Evolutionary conservation across 2,329 filamentous ascomycete species (phyloP), one percentile per base, ranked within the genome.

Genomic region (Aureobasidium leucospermi): DNA sequence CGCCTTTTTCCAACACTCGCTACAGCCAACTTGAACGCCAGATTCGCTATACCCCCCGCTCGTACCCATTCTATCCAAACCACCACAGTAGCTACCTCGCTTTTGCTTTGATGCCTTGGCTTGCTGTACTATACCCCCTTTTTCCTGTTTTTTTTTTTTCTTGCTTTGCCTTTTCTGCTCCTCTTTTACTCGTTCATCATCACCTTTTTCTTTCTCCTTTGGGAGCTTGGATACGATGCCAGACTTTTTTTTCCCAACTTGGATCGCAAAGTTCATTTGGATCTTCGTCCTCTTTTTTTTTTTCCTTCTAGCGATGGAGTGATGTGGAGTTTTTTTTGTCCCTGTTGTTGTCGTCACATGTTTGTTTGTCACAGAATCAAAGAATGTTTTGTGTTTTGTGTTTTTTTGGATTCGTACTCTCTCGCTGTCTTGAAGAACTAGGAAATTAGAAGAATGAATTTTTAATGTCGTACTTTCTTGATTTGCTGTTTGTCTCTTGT

Each of bases 1-100:
- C 16, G 11, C 39, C 39, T 38, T 38, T 38, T 38, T 38, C 15
- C n/a, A 6, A 41, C 38, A 19, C 49, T 52, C 49, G 34, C 23
- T 51, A 28, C 47, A 49, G 49, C 49, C 49, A 52, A 41, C 49
- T 52, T 49, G 49, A 52, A 52, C 34, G 36, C 34, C 49, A 52
- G 49, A 52, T 28, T 52, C 49, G 49, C 16, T 55, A 55, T 55
- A 55, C 51, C 51, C 51, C 51, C 19, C 23, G 16, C 38, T 16
- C 49, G 36, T 38, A 15, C n/a, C 23, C 16, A 31, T 52, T 31
- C 49, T 11, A 15, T 4, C n/a, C 23, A 23, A 23, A 23, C 3
- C 23, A 23, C 39, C 4, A 7, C 39, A 16, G 36, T 41, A 52
- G 49, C 49, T 39, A 41, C 46, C 31, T 48, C 39, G 51, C 51